Evolutionary conservation across 306 rosid species (phyloP), one percentile per base, ranked within the genome.

Genomic region (Phaseolus lunatus): DNA sequence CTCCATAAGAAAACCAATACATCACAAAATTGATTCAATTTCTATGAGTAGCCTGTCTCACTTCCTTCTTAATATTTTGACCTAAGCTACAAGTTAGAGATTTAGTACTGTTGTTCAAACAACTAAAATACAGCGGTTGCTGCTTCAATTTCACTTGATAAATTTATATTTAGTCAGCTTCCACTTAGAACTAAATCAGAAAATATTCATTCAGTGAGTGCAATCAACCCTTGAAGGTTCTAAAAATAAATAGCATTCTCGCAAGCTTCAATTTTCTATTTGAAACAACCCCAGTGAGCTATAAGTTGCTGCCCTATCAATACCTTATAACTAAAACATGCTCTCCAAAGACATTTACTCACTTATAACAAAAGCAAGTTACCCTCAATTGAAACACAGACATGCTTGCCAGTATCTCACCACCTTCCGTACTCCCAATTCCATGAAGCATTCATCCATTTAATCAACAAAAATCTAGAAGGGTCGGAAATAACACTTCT

Each of bases 311-410:
- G 56, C 57, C 27, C 69, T 20, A 59, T 41, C 61, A 57, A 61
- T 68, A 52, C 79, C 35, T 57, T 54, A 48, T 59, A 58, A 37
- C 50, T 47, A 61, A 31, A 54, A 35, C 6, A 72, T 70, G 68
- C 54, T 35, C 78, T 49, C 59, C 74, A 31, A 35, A 12, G 44
- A 39, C 49, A 66, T 50, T 41, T 5, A 61, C 56, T 72, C 27
- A 71, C 35, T 39, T 66, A 64, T 71, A 39, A 3, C 3, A 14
- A 61, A 45, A 65, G 26, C 44, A 47, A 35, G 54, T 59, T 13
- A 58, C 19, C 33, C 35, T 62, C 78, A 68, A 62, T 44, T 75
- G 47, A 31, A 71, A 41, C 61, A 70, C 59, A 75, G 47, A 70
- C 19, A 65, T 19, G 47, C 70, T 63, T 39, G 26, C 9, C 31